Conservation (phyloP, 2,329 filamentous ascomycete species). For the Aspergillus luchuensis region DNA sequence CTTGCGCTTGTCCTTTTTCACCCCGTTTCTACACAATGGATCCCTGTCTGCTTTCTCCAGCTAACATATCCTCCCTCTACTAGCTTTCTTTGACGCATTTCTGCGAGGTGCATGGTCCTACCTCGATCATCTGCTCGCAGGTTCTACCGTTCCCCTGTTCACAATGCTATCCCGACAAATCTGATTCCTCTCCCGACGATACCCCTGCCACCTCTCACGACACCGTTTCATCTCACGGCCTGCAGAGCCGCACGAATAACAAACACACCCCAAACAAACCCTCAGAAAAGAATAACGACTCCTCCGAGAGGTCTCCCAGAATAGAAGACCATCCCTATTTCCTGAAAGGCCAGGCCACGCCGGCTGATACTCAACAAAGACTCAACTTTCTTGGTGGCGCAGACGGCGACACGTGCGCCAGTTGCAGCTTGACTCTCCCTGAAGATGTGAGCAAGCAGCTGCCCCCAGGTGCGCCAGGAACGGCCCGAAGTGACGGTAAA, state of each 20-base stretch:
- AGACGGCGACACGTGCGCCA: constrained; percentile 58
- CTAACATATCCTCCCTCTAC: constrained; percentile 8
- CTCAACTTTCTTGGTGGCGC: constrained; percentile 44
- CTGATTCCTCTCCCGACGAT: constrained; percentile 45
- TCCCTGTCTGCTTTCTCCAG: constrained; percentile 9
- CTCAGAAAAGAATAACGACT: constrained; percentile 16
- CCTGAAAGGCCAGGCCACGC: constrained; percentile 39
- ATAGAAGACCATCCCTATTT: constrained; percentile 58
- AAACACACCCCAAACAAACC: constrained; percentile 21
- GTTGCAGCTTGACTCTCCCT: constrained; percentile 59
- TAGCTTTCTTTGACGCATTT: constrained; percentile 65
- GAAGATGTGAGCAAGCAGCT: constrained; percentile 57
- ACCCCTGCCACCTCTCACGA: constrained; percentile 40
- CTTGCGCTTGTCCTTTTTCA: constrained; percentile 6
- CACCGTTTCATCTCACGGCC: constrained; percentile 30
- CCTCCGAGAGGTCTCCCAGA: constrained; percentile 30
- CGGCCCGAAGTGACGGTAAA: constrained; percentile 51
- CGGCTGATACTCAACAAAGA: constrained; percentile 47
- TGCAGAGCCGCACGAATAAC: constrained; percentile 20
- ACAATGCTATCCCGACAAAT: constrained; percentile 50
- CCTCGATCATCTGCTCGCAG: constrained; percentile 63
- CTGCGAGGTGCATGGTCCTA: constrained; percentile 64
- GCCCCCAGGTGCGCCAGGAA: constrained; percentile 56
- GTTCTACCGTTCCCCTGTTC: constrained; percentile 57
- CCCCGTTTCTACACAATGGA: constrained; percentile 2